These are phyloP conservation scores for Fusarium lateritium DNA, from an alignment of 2,329 filamentous ascomycete species.

Conservation along the genomic window DNA sequence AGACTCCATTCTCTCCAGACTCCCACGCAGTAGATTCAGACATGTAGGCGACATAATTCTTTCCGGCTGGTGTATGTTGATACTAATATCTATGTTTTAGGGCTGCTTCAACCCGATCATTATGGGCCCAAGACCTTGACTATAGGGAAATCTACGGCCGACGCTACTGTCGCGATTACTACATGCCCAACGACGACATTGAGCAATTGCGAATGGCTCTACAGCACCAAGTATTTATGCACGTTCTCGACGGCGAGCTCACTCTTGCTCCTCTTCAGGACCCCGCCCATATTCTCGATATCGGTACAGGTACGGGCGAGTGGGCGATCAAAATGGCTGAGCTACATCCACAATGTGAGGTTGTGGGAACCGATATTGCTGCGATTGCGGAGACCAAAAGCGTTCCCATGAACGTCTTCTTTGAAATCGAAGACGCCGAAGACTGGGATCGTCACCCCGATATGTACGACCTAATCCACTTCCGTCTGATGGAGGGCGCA, in stretches of 20 bases:
- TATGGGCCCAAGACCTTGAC: constrained; percentile 67
- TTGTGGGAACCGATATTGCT: constrained; percentile 72
- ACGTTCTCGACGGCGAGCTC: constrained; percentile 62
- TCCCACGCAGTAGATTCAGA: constrained; percentile 47
- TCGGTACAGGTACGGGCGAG: constrained; percentile 71
- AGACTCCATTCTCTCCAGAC: constrained; percentile 54
- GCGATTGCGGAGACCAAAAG: constrained; percentile 69
- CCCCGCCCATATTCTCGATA: constrained; percentile 65
- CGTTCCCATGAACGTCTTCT: constrained; percentile 71
- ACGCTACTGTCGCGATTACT: constrained; percentile 74
- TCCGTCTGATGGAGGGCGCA: constrained; percentile 69
- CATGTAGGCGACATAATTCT: constrained; percentile 56
- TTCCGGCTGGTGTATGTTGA: not conserved
- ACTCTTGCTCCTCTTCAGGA: constrained; percentile 60
- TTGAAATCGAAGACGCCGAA: constrained; percentile 73
- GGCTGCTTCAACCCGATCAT: constrained; percentile 63
- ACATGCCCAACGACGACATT: constrained; percentile 76
- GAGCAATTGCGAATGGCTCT: constrained; percentile 75
- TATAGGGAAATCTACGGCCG: constrained; percentile 73
- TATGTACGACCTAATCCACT: constrained; percentile 70
- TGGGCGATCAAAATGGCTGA: constrained; percentile 69
- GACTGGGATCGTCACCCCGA: constrained; percentile 70
- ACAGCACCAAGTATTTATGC: constrained; percentile 74
- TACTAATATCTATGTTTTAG: constrained; percentile 44
- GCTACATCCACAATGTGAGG: constrained; percentile 66